Base-by-base conservation (phyloP, 2,329 filamentous ascomycete species). In the Leptodontidium sp. region DNA sequence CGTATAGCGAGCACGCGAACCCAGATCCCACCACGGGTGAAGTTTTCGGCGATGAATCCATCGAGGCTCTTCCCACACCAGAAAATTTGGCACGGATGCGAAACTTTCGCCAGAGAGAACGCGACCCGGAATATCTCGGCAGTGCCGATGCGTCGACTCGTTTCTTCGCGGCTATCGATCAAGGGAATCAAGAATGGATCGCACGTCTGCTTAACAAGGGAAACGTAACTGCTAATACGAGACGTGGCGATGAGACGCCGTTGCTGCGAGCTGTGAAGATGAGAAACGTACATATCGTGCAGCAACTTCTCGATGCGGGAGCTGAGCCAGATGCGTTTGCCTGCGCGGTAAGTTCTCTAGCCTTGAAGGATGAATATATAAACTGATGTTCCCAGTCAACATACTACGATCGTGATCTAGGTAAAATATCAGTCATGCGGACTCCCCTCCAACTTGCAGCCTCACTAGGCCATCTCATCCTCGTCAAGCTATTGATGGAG, bases 371-470 rank as follows among this genome's bases (percentile, higher is more conserved):
- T 40, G 11, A 40, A 40, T 12, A 35, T 9, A 40, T 11, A 40
- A 40, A 11, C 38, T 40, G 38, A 40, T n/a, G 3, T 17, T 6
- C n/a, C 40, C 57, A 43, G 57, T 43, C 40, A 40, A 47, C 32
- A 47, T 26, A 62, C 24, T 21, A 62, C 29, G 40, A 32, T n/a
- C 1, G 8, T 17, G 14, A 32, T 17, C 50, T 15, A 9, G 45
- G n/a, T 6, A 21, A 11, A 14, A 53, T 7, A 11, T 43, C 52
- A 52, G 40, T 35, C 14, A 9, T 59, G 8, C 59, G 84, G n/a
- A 85, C 83, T 0, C 79, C 84, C 1, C 75, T 86, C 8, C 81
- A 83, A 78, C 73, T 80, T 0, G 84, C 84, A 2, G 82, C 84
- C 0, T 75, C 77, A 29, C 66, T 69, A 0, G 84, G 83, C 1